Percentiles rank a stretch among this genome's conserved stretches.
These are phyloP conservation scores for Pugionium dolabratum DNA, from an alignment of 345 rosid species.

Conservation along the genomic window DNA sequence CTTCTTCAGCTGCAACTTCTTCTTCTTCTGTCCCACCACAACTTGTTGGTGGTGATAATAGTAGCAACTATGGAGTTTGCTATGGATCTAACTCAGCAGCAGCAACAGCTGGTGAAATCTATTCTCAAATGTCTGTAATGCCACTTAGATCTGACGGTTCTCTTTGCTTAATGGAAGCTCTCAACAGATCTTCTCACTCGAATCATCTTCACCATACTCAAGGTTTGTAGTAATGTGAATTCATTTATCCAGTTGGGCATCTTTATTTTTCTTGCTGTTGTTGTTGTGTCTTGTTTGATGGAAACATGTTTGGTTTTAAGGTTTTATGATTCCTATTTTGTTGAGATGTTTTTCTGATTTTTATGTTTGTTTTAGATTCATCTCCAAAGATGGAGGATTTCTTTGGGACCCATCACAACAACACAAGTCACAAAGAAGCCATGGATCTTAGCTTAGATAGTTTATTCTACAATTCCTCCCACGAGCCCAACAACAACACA, in stretches of 20 bases:
- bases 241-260: neutral
- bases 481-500: conserved; percentile 45
- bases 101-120: conserved; percentile 39
- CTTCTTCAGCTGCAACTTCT: conserved; percentile 38
- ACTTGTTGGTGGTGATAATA: conserved; percentile 41
- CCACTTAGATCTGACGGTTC: conserved; percentile 96
- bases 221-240: conserved; percentile 45
- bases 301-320: conserved; percentile 39
- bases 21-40: conserved; percentile 35
- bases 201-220: conserved; percentile 53
- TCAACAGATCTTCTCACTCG: conserved; percentile 54
- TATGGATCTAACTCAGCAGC: conserved; percentile 47
- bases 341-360: conserved; percentile 23
- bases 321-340: neutral
- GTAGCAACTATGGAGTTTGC: conserved; percentile 51
- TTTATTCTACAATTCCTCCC: conserved; percentile 50
- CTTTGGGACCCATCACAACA: conserved; percentile 82
- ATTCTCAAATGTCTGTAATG: conserved; percentile 68
- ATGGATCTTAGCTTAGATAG: conserved; percentile 81
- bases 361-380: conserved; percentile 47
- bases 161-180: conserved; percentile 87
- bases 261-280: neutral
- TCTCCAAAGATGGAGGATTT: conserved; percentile 90
- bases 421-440: conserved; percentile 56
- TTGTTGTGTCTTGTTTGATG: conserved; percentile 31